Base-by-base conservation (phyloP, 129 eudicot genomes). In the Saussurea involucrata region DNA sequence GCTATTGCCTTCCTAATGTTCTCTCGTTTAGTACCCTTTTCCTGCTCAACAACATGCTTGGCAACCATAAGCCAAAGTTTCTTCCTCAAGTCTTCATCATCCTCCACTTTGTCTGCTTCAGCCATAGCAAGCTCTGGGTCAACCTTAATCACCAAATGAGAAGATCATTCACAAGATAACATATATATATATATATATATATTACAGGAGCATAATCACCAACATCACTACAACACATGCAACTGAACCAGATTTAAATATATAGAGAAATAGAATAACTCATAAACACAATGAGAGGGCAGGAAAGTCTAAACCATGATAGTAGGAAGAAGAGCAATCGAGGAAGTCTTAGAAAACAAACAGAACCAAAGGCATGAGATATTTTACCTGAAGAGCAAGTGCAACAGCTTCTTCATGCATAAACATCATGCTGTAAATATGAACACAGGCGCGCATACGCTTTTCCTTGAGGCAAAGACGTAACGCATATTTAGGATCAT, bases 341-440 rank as follows among this genome's bases (percentile, higher is more conserved):
- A 34, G n/a, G 61, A 53, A n/a, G 61, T 22, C 61, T 15, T 32
- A n/a, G 24, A 24, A 68, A n/a, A 36, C 73, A 69, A 33, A 36
- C 61, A 63, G 34, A 80, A 60, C 18, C 24, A 55, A 60, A 25
- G 32, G 28, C 73, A 66, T 37, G 18, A 24, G 5, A 64, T 46
- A 17, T 34, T 66, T 71, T 81, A 91, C 98, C 94, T 95, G 97
- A 76, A 95, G 92, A 68, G 98, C 98, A 81, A 95, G 97, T 76
- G 98, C 97, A 81, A 95, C 98, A 67, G 97, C 98, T 87, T 95
- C 97, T 95, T 95, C 96, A 72, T 95, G 97, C 98, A 95, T 95
- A 68, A 94, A 95, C 98, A 95, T 95, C 98, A 95, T 95, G 89
- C 98, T 95, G 73, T 88, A 95, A 27, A 95, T 95, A 78, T 95